Evolutionary conservation across 1,284 basidiomycete genomes (phyloP).

Genomic region (Microbotryum silenes-acaulis): DNA sequence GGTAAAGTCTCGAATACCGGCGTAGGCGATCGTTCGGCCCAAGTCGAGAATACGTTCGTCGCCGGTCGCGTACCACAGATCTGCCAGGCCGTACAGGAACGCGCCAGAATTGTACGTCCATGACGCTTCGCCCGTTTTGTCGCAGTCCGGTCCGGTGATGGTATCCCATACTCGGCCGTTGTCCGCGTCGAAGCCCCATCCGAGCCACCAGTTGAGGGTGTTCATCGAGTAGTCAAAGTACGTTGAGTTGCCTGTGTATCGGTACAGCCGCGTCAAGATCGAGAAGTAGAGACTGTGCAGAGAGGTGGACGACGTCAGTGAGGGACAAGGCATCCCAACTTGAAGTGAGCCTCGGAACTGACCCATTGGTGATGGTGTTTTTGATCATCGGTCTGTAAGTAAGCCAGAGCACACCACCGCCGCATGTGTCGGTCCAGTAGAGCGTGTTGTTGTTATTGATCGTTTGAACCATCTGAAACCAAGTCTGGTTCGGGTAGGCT

Average conservation of each 20-base stretch:
- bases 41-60: constrained; percentile 15
- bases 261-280: constrained; percentile 21
- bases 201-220: constrained; percentile 30
- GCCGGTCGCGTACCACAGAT: constrained; percentile 21
- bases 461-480: constrained; percentile 14
- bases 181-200: constrained; percentile 16
- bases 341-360: neutral
- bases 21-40: constrained; percentile 21
- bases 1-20: constrained; percentile 19
- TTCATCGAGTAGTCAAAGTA: constrained; percentile 19
- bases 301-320: neutral
- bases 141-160: constrained; percentile 11
- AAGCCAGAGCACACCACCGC: constrained; percentile 26
- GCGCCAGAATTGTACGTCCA: constrained; percentile 29
- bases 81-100: constrained; percentile 21
- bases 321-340: neutral
- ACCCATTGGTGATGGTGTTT: constrained; percentile 30
- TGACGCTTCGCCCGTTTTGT: constrained; percentile 3
- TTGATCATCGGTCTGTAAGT: constrained; percentile 24
- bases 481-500: constrained; percentile 23
- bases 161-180: constrained; percentile 22
- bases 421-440: constrained; percentile 27
- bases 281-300: constrained; percentile 20
- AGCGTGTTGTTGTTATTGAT: constrained; percentile 23
- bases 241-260: constrained; percentile 16